phyloP scores from a whole-genome alignment of 2,329 filamentous ascomycete species.

The Teratosphaeria gauchensis region DNA sequence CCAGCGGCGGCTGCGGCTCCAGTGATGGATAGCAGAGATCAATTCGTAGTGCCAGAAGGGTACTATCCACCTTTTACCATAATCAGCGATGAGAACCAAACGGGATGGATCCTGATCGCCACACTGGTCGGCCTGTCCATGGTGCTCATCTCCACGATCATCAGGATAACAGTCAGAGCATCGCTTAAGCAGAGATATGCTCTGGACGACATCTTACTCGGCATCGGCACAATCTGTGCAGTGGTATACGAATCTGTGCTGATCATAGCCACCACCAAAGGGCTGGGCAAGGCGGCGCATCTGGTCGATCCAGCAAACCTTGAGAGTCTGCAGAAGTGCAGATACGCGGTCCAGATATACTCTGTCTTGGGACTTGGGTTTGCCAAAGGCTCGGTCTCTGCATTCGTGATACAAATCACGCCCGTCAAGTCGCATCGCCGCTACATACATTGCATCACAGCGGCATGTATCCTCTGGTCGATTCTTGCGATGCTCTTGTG shows the following conservation, averaged over 20 bases:
- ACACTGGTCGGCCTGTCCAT: neutral
- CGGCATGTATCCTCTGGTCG: neutral
- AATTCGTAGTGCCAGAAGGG: neutral
- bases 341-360: neutral
- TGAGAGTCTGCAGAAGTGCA: neutral
- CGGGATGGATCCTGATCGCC: conserved; percentile 8
- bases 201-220: conserved; percentile 27
- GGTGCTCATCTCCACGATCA: neutral
- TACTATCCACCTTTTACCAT: neutral
- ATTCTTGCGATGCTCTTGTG: neutral
- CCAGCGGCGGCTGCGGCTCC: no score
- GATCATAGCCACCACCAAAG: neutral
- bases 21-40: neutral
- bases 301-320: neutral
- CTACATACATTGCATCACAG: neutral
- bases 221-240: conserved; percentile 22
- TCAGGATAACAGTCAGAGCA: conserved; percentile 1
- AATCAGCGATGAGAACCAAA: conserved; percentile 1
- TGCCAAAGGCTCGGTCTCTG: conserved; percentile 35
- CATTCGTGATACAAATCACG: conserved; percentile 38
- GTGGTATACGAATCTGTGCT: neutral
- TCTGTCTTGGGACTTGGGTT: conserved; percentile 24
- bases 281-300: neutral
- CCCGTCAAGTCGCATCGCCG: conserved; percentile 32
- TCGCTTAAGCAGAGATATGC: neutral